Evolutionary conservation across 139 green algal species (phyloP).

Genomic region (Picochlorum sp.): DNA sequence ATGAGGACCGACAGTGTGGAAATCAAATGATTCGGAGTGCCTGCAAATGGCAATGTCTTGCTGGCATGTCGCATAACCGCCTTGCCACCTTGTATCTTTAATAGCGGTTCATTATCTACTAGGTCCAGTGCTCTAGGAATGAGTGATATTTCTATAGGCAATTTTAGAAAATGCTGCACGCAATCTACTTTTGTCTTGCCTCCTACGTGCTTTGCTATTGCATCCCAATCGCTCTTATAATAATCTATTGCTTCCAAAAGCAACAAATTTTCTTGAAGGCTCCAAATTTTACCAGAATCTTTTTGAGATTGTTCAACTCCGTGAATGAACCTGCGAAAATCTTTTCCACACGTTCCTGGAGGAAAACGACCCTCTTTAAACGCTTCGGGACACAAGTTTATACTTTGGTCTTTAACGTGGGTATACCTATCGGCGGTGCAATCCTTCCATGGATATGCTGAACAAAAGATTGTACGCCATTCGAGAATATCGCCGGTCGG

Average conservation of each 20-base stretch:
- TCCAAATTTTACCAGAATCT: conserved; percentile 37
- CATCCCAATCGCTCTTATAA: conserved; percentile 64
- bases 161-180: conserved; percentile 73
- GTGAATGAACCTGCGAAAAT: conserved; percentile 70
- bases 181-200: conserved; percentile 69
- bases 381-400: conserved; percentile 59
- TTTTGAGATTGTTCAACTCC: conserved; percentile 5
- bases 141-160: conserved; percentile 85
- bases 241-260: conserved; percentile 69
- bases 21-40: conserved; percentile 74
- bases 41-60: conserved; percentile 26
- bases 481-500: neutral
- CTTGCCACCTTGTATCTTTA: neutral
- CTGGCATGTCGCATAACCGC: neutral
- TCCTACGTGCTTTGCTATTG: conserved; percentile 78
- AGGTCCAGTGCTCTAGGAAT: neutral
- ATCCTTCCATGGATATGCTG: conserved; percentile 60
- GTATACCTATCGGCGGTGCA: conserved; percentile 76
- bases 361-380: conserved; percentile 66
- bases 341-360: conserved; percentile 42
- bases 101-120: too few relatives aligned
- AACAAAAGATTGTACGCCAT: conserved; percentile 43
- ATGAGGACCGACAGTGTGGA: conserved; percentile 69
- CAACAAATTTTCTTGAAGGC: conserved; percentile 59
- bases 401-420: conserved; percentile 56